Conservation (phyloP, 1,284 basidiomycete genomes). For the Rugiboletus extremiorientalis region DNA sequence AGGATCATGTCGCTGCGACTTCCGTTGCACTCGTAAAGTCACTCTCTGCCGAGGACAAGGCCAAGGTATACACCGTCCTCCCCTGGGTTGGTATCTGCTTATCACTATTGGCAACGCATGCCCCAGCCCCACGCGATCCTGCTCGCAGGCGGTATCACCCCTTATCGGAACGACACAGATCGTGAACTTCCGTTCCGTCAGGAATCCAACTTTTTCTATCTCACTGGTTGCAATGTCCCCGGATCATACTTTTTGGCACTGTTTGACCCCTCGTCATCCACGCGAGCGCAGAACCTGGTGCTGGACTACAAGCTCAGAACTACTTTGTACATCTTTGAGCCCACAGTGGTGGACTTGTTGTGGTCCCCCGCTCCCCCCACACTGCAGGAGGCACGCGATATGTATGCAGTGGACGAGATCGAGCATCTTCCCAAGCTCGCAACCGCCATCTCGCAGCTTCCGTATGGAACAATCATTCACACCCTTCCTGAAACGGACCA, state of each 20-base stretch:
- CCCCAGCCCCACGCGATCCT: constrained; percentile 58
- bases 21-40: constrained; percentile 48
- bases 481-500: constrained; percentile 58
- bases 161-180: constrained; percentile 85
- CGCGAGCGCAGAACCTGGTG: neutral
- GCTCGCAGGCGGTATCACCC: constrained; percentile 57
- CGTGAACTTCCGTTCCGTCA: constrained; percentile 76
- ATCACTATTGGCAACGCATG: constrained; percentile 21
- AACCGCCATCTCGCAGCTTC: constrained; percentile 49
- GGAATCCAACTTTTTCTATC: constrained; percentile 89
- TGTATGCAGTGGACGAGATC: constrained; percentile 60
- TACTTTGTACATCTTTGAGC: constrained; percentile 75
- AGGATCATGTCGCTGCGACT: constrained; percentile 50
- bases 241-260: constrained; percentile 66
- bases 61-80: constrained; percentile 47
- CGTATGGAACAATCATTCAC: constrained; percentile 62
- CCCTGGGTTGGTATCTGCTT: neutral
- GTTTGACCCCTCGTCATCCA: constrained; percentile 40
- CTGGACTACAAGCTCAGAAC: constrained; percentile 33
- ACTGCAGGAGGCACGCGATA: constrained; percentile 51
- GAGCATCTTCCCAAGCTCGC: constrained; percentile 51
- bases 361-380: constrained; percentile 87
- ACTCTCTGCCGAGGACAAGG: constrained; percentile 46
- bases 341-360: constrained; percentile 72
- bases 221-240: constrained; percentile 78